phyloP scores from a whole-genome alignment of 768 basidiomycete species.

The Polyporus arcularius region DNA sequence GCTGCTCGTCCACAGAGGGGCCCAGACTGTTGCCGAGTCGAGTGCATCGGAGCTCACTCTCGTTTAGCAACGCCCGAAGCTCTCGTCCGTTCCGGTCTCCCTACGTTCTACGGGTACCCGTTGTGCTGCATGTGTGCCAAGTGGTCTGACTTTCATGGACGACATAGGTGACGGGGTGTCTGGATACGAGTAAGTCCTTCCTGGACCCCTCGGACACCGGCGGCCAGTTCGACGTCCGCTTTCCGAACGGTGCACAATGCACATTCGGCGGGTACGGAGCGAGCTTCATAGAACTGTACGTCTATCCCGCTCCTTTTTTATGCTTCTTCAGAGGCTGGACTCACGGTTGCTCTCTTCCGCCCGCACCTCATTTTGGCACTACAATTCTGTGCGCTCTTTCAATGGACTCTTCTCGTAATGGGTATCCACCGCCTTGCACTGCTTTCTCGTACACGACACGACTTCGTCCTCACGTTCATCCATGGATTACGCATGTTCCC shows the following conservation, averaged over 20 bases:
- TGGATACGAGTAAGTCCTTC: slow-evolving; percentile 36
- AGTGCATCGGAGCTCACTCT: not conserved
- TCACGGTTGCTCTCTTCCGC: not conserved
- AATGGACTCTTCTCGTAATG: slow-evolving; percentile 6
- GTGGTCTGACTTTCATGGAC: slow-evolving; percentile 1
- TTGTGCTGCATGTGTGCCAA: too few species aligned
- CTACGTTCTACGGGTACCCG: not conserved
- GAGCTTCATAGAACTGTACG: slow-evolving; percentile 54
- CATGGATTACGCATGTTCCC: slow-evolving; percentile 10
- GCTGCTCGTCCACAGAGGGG: not conserved
- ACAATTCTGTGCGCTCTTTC: not conserved
- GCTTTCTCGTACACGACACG: not conserved
- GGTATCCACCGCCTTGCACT: not conserved
- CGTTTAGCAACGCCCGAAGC: not conserved
- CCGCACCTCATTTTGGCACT: not conserved
- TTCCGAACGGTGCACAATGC: slow-evolving; percentile 55
- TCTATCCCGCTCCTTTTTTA: slow-evolving; percentile 1
- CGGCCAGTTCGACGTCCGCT: slow-evolving; percentile 52
- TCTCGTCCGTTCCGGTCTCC: not conserved
- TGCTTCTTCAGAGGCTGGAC: slow-evolving; percentile 1
- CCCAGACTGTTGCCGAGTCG: not conserved
- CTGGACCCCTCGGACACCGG: slow-evolving; percentile 39
- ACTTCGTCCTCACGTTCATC: not conserved
- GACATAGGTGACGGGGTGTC: slow-evolving; percentile 42
- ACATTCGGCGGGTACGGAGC: slow-evolving; percentile 51